Conservation (phyloP, 2,329 filamentous ascomycete genomes). For the Xylariales sp. region DNA sequence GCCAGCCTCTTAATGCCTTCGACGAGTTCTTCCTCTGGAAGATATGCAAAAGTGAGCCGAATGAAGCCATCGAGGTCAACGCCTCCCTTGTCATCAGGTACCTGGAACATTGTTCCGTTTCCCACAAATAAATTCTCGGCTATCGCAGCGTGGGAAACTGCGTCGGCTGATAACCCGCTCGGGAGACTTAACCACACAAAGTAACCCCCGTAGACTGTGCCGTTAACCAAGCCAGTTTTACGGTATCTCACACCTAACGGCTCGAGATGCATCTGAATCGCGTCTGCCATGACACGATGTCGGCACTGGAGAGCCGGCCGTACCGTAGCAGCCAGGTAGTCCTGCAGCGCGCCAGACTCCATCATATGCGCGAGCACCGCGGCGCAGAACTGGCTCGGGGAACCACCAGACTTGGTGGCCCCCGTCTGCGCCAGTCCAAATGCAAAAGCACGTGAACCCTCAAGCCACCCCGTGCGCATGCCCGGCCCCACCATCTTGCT, state of each 20-base stretch:
- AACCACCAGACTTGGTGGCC: no score
- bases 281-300: no score
- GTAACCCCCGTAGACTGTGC: constrained; percentile 67
- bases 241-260: no score
- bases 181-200: constrained; percentile 78
- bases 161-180: constrained; percentile 37
- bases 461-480: constrained; percentile 54
- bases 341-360: no score
- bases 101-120: constrained; percentile 66
- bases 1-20: constrained; percentile 66
- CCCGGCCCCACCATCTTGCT: constrained; percentile 62
- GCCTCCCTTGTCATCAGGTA: constrained; percentile 49
- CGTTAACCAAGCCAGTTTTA: constrained; percentile 13
- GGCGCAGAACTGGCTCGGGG: no score
- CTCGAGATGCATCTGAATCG: no score
- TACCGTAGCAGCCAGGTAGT: no score
- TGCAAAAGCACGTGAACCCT: constrained; percentile 41
- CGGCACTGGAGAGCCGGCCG: no score
- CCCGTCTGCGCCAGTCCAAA: constrained; percentile 56
- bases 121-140: constrained; percentile 67
- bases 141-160: constrained; percentile 52
- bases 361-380: no score
- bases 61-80: constrained; percentile 55
- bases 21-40: constrained; percentile 57
- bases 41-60: constrained; percentile 70